These are phyloP conservation scores for Gillenia trifoliata DNA, from an alignment of 306 rosid genomes.

Conservation along the genomic window DNA sequence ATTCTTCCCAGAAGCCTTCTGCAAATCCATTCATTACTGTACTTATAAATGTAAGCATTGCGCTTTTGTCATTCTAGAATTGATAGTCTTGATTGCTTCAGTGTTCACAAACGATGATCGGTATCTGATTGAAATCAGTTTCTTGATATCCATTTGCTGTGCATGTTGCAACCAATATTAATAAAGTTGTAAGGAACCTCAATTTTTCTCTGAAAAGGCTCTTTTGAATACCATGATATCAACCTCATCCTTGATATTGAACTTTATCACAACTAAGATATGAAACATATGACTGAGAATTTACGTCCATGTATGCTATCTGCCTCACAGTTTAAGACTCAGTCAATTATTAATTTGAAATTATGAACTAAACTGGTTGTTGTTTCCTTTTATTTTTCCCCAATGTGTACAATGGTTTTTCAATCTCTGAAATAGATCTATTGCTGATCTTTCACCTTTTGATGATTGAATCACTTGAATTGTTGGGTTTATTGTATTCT, in stretches of 20 bases:
- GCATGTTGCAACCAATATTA: neutral
- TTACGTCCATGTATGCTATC: neutral
- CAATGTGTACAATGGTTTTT: neutral
- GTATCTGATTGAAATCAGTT: neutral
- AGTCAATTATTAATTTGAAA: too few relatives aligned
- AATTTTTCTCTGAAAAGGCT: neutral
- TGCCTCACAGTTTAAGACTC: neutral
- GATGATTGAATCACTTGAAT: neutral
- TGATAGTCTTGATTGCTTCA: neutral
- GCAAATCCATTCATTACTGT: conserved; percentile 71
- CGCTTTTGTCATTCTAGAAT: neutral
- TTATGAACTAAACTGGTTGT: neutral
- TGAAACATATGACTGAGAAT: neutral
- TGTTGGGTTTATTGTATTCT: neutral
- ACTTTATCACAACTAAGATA: neutral
- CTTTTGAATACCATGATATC: neutral
- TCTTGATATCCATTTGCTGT: neutral
- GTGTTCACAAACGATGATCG: neutral
- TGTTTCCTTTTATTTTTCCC: neutral
- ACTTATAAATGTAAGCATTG: conserved; percentile 54
- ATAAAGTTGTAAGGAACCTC: neutral
- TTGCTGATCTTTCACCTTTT: neutral
- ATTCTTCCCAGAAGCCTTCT: conserved; percentile 65
- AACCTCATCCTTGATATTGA: neutral
- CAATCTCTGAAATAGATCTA: neutral